Evolutionary conservation across 495 filamentous ascomycete species (phyloP).

Genomic region (Rhypophila decipiens): DNA sequence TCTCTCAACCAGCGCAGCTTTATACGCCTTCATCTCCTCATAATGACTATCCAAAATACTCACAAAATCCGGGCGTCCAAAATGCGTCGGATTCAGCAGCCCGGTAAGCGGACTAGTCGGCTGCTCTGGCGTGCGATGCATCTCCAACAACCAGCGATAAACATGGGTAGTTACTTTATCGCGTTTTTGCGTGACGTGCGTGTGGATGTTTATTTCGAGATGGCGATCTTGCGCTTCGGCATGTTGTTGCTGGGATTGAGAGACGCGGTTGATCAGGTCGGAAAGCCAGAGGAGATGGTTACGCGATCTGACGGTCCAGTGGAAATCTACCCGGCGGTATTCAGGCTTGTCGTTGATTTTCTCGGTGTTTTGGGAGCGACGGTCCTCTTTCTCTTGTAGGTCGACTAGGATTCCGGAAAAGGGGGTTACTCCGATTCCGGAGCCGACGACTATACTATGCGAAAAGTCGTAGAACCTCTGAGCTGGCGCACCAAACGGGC

Average conservation of each 20-base stretch:
- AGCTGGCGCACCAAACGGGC: conserved; percentile 17
- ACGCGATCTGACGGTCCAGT: not conserved
- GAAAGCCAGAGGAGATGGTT: not conserved
- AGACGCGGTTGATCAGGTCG: not conserved
- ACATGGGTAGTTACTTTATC: conserved; percentile 30
- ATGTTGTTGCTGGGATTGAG: not conserved
- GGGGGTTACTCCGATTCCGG: conserved; percentile 35
- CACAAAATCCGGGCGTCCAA: conserved; percentile 51
- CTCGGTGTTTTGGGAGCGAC: not conserved
- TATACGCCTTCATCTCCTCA: conserved; percentile 19
- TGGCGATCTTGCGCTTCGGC: not conserved
- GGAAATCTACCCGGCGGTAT: not conserved
- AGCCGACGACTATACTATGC: conserved; percentile 29
- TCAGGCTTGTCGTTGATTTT: not conserved
- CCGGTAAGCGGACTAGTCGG: conserved; percentile 31
- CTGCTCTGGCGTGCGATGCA: conserved; percentile 27
- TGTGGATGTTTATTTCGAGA: conserved; percentile 32
- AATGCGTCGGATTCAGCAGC: conserved; percentile 31
- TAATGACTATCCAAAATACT: conserved; percentile 41
- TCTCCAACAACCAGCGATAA: conserved; percentile 31
- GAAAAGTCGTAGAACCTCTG: conserved; percentile 35
- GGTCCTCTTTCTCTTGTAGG: conserved; percentile 22
- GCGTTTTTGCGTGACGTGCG: conserved; percentile 32
- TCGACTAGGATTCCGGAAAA: conserved; percentile 34
- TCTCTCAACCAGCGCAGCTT: conserved; percentile 17